Base-by-base conservation (phyloP, 495 filamentous ascomycete species). In the Penicillium salamii region DNA sequence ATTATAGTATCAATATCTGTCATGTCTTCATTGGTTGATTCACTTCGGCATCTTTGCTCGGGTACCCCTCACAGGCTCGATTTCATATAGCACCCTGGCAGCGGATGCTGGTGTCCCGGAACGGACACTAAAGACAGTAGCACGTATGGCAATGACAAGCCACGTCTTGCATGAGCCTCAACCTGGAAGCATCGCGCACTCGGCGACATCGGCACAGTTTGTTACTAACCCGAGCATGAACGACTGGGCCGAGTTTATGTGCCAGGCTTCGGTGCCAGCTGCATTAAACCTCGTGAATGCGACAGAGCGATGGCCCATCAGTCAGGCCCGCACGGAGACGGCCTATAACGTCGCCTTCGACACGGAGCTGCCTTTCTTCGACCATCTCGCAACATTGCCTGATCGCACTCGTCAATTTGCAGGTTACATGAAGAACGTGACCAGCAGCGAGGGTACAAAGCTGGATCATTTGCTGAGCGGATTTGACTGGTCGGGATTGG, bases 81-180 rank as follows among this genome's bases (percentile, higher is more conserved):
- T 66, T 19, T 14, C 39, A 15, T 72, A 70, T 42, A 39, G 28
- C 5, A 53, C 60, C 8, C 38, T 72, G 14, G 66, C 69, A 7
- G 23, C 24, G 1, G 21, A 20, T 0, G 60, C 62, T 11, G 28
- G 50, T 3, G 64, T 67, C 1, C 55, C 69, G 5, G 53, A 56
- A 17, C 8, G 12, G 5, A 54, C 42, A 17, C 54, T 72, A 13
- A 62, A 62, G 28, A 60, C 38, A 33, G 48, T 72, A 3, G 34
- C 44, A 1, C 63, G 69, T 7, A 72, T 72, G 69, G 67, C 59
- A 7, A 69, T 72, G 58, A 67, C 64, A 1, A 61, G 26, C 34
- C 39, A 39, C 8, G 19, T 72, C 8, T 62, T 74, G 36, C 13
- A 28, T 19, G 66, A 69, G 42, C 43, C 51, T 2, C n/a, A 20